Percentiles rank a stretch among this genome's conserved stretches.
phyloP scores from a whole-genome alignment of 2,329 filamentous ascomycete species.

The Diplodia sapinea region DNA sequence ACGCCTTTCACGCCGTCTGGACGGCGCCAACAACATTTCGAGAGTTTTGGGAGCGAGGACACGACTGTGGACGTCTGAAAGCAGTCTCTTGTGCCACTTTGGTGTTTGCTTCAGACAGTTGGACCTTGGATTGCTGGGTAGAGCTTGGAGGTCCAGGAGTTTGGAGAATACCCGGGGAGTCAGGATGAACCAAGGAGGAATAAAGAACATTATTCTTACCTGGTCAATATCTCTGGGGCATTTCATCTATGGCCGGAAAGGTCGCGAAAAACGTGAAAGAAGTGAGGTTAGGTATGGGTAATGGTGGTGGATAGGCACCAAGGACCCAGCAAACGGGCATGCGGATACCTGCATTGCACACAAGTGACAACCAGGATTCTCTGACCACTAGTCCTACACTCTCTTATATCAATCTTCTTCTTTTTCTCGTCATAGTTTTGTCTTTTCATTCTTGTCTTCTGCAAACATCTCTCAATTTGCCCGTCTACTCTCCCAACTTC shows the following conservation, averaged over 20 bases:
- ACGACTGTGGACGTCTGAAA: conserved; percentile 20
- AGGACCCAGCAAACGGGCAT: neutral
- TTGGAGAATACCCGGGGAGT: neutral
- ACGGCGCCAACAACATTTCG: neutral
- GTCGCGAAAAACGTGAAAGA: neutral
- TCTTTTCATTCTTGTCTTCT: neutral
- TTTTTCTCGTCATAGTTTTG: neutral
- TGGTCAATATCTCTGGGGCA: neutral
- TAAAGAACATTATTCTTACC: neutral
- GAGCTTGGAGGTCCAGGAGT: neutral
- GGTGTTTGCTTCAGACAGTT: neutral
- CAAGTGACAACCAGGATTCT: neutral
- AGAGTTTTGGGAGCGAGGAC: neutral
- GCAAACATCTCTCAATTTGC: neutral
- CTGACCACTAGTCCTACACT: neutral
- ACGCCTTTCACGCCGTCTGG: conserved; percentile 43
- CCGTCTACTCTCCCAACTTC: neutral
- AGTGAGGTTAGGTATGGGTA: neutral
- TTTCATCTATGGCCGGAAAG: neutral
- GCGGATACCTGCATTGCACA: neutral
- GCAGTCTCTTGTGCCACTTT: neutral
- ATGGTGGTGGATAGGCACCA: neutral
- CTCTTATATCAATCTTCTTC: neutral
- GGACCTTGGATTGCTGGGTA: neutral
- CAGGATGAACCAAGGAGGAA: neutral